phyloP scores from a whole-genome alignment of 345 rosid genomes.

The Pseudoturritis turrita region DNA sequence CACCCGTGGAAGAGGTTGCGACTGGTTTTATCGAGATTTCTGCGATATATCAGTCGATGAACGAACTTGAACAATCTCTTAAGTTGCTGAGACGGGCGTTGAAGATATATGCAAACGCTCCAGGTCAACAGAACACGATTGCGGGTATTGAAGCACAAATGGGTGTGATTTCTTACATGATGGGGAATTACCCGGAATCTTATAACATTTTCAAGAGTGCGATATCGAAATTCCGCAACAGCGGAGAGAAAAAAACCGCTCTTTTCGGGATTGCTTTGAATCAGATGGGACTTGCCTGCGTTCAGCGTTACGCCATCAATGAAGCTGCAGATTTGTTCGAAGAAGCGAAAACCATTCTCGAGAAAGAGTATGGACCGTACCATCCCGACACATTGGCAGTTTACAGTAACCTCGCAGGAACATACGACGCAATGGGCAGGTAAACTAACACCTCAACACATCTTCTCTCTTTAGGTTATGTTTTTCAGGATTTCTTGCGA shows the following conservation, averaged over 20 bases:
- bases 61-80: slow-evolving; percentile 58
- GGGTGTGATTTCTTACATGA: slow-evolving; percentile 89
- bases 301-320: slow-evolving; percentile 63
- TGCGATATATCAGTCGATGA: slow-evolving; percentile 80
- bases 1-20: slow-evolving; percentile 69
- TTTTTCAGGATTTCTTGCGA: neutral
- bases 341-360: slow-evolving; percentile 77
- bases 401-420: slow-evolving; percentile 92
- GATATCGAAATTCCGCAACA: slow-evolving; percentile 57
- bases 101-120: slow-evolving; percentile 51
- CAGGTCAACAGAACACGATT: slow-evolving; percentile 66
- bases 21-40: slow-evolving; percentile 76
- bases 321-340: slow-evolving; percentile 89
- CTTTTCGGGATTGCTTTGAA: slow-evolving; percentile 78
- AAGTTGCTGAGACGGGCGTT: slow-evolving; percentile 66
- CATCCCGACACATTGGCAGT: slow-evolving; percentile 91
- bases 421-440: slow-evolving; percentile 99
- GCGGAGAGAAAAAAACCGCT: slow-evolving; percentile 78
- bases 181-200: slow-evolving; percentile 66
- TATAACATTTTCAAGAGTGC: slow-evolving; percentile 63
- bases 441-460: neutral
- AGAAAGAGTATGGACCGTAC: slow-evolving; percentile 85
- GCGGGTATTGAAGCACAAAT: slow-evolving; percentile 94
- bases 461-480: neutral
- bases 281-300: slow-evolving; percentile 90